Percentiles rank a stretch among this genome's conserved stretches.
These are phyloP conservation scores for Phytophthora citrophthora DNA, from an alignment of 352 stramenopile genomes.

Conservation along the genomic window DNA sequence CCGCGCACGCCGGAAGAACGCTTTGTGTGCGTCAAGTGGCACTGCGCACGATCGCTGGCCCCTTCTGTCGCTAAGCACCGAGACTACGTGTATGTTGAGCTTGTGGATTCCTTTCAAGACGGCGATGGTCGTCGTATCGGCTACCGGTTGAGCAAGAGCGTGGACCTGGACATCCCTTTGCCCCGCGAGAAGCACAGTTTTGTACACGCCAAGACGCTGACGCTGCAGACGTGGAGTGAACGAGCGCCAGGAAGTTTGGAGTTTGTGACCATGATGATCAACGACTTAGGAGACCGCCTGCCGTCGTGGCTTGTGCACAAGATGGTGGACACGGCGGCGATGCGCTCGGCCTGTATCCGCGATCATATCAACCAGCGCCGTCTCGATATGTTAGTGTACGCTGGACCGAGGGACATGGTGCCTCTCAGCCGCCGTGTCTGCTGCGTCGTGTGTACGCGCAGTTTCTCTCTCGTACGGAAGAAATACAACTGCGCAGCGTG, in stretches of 20 bases:
- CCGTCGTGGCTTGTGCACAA: constrained; percentile 86
- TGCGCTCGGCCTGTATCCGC: constrained; percentile 77
- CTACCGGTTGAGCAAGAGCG: constrained; percentile 77
- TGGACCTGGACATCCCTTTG: constrained; percentile 66
- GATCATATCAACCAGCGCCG: constrained; percentile 81
- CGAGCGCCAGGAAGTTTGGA: constrained; percentile 65
- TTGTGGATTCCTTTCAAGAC: constrained; percentile 82
- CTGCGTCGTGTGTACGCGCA: constrained; percentile 82
- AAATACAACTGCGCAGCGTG: constrained; percentile 87
- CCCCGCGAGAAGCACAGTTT: constrained; percentile 59
- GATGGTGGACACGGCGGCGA: constrained; percentile 77
- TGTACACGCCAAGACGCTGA: constrained; percentile 79
- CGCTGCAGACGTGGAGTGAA: constrained; percentile 75
- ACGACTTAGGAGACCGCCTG: constrained; percentile 75
- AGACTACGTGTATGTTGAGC: constrained; percentile 86
- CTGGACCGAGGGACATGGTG: constrained; percentile 71
- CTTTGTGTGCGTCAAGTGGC: constrained; percentile 86
- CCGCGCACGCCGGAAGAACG: constrained; percentile 66
- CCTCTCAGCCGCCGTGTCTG: constrained; percentile 73
- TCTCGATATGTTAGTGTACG: constrained; percentile 75
- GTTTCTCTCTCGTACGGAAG: constrained; percentile 85
- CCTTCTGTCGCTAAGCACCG: constrained; percentile 77
- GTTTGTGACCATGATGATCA: constrained; percentile 84
- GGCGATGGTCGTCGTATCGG: constrained; percentile 64
- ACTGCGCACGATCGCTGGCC: constrained; percentile 75